Conservation (phyloP, 306 rosid species). For the Hippophae gyantsensis region DNA sequence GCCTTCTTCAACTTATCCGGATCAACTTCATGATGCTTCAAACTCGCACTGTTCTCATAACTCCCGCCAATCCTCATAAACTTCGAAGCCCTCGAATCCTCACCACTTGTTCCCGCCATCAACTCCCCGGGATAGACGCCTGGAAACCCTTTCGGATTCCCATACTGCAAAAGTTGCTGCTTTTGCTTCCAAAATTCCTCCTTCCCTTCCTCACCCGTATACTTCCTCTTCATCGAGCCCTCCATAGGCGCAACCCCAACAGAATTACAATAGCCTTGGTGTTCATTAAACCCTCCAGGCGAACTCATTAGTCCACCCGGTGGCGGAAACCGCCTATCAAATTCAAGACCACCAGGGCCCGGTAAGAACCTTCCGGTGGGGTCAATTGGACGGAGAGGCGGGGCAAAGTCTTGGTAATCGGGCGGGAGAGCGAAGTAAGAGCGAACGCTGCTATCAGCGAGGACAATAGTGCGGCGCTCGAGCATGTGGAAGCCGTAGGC, state of each 20-base stretch:
- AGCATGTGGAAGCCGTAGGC: constrained; percentile 95
- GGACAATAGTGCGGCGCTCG: constrained; percentile 80
- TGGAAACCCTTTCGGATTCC: constrained; percentile 38
- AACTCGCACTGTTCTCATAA: constrained; percentile 13
- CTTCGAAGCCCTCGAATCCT: constrained; percentile 49
- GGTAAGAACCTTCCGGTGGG: constrained; percentile 30
- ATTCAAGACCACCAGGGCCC: constrained; percentile 24
- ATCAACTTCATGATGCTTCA: constrained; percentile 54
- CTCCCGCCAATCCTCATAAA: constrained; percentile 33
- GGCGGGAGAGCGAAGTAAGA: constrained; percentile 89
- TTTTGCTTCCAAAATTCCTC: constrained; percentile 47
- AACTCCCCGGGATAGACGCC: constrained; percentile 25
- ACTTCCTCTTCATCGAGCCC: constrained; percentile 58
- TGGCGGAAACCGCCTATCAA: constrained; percentile 30
- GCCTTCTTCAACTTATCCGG: constrained; percentile 59
- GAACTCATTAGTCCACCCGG: constrained; percentile 32
- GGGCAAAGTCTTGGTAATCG: constrained; percentile 64
- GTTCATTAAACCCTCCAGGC: constrained; percentile 19
- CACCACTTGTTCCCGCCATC: constrained; percentile 35
- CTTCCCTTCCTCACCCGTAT: constrained; percentile 30
- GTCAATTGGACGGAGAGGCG: constrained; percentile 20
- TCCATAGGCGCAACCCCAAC: constrained; percentile 40
- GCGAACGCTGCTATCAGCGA: constrained; percentile 83
- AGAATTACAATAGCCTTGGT: constrained; percentile 53
- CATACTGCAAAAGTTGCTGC: constrained; percentile 42